Evolutionary conservation across 1,284 basidiomycete genomes (phyloP), one percentile per base, ranked within the genome.

Genomic region (Cystobasidiaceae sp.): DNA sequence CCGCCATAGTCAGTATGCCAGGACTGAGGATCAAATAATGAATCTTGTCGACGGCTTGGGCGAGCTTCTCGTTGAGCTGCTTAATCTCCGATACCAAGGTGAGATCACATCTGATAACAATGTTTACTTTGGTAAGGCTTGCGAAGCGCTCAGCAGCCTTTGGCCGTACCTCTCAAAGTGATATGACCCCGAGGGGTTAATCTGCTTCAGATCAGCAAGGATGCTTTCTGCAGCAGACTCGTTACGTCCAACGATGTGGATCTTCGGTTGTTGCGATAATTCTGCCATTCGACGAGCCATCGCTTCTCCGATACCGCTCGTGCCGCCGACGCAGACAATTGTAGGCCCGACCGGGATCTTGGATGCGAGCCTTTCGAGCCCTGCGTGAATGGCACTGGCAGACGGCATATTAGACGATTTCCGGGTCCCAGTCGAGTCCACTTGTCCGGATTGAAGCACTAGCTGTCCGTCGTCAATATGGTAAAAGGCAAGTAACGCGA

Each of bases 221-320:
- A 79, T 74, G 4, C 73, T 67, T 0, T 76, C 75, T 9, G 81
- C 75, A 44, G 80, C 77, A 4, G 71, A 70, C 37, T 74, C 74
- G 68, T 80, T 82, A 9, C 81, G 77, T 11, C 81, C 81, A n/a
- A 81, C 73, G 57, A 82, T 77, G 69, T 82, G 71, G 67, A 82
- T 80, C 63, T 78, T 78, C 8, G 77, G 78, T 4, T 80, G 79
- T 11, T 74, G 71, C 37, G 75, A 75, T 67, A 79, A 73, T 1
- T 71, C 64, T 1, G 77, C 79, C 43, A 81, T 78, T 5, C 75
- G 74, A 56, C 78, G 73, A 3, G 75, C 79, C 71, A 80, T 78
- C 2, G 74, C 79, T 63, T 79, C 74, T 17, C 81, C 81, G 15
- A 82, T 79, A 2, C 81, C 81, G 25, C 79, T 79, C 4, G 81